phyloP scores from a whole-genome alignment of 2,329 filamentous ascomycete genomes.

The Alternaria ethzedia region DNA sequence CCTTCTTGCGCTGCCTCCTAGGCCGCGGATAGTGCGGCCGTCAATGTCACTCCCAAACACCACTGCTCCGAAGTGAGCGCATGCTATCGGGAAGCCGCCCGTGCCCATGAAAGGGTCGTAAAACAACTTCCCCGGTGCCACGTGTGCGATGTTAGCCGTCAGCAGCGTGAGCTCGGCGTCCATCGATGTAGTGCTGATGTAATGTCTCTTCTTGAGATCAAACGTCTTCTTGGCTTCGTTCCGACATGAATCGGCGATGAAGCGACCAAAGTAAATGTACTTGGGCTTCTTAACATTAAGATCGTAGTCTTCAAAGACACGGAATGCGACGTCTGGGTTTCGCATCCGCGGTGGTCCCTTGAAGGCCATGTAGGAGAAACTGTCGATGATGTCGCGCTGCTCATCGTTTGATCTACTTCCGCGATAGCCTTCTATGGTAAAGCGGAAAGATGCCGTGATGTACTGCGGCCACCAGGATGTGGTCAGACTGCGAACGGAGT shows the following conservation, averaged over 20 bases:
- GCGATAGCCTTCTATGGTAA: constrained; percentile 82
- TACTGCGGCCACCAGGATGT: constrained; percentile 72
- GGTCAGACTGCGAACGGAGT: constrained; percentile 65
- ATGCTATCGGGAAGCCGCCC: constrained; percentile 88
- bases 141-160: constrained; percentile 88
- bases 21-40: constrained; percentile 82
- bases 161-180: constrained; percentile 91
- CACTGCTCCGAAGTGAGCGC: constrained; percentile 85
- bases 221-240: constrained; percentile 72
- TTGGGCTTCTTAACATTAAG: constrained; percentile 60
- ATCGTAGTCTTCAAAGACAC: constrained; percentile 82
- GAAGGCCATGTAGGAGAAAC: constrained; percentile 79
- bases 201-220: constrained; percentile 89
- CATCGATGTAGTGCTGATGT: constrained; percentile 97
- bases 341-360: constrained; percentile 79
- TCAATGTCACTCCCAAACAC: constrained; percentile 93
- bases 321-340: constrained; percentile 71
- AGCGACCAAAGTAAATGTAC: constrained; percentile 73
- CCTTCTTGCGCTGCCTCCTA: constrained; percentile 52
- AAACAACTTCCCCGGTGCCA: constrained; percentile 81
- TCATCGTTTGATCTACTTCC: constrained; percentile 69
- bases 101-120: constrained; percentile 97
- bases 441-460: constrained; percentile 74
- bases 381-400: constrained; percentile 79
- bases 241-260: constrained; percentile 70